These are phyloP conservation scores for Chrysochromulina parva DNA, from an alignment of 78 protist genomes.

Conservation along the genomic window DNA sequence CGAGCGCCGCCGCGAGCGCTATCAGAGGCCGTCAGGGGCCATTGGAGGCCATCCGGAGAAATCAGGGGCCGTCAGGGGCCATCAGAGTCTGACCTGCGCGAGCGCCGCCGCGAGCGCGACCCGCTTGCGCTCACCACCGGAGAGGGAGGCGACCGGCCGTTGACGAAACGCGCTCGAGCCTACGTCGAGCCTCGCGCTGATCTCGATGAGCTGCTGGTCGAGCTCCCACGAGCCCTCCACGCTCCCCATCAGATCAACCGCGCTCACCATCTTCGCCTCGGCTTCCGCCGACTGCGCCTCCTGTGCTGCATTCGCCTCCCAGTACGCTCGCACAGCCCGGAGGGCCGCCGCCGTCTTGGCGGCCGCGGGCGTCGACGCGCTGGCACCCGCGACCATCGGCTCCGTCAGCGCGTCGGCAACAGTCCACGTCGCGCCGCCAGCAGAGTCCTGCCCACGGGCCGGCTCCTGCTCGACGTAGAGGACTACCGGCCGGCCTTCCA, in stretches of 20 bases:
- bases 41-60: too few relatives aligned
- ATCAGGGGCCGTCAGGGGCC: too few relatives aligned
- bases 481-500: not conserved
- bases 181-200: not conserved
- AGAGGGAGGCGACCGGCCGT: not conserved
- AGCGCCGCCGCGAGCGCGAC: not conserved
- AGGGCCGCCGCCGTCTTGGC: not conserved
- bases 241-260: not conserved
- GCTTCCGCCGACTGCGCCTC: not conserved
- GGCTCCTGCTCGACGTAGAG: slow-evolving; percentile 26
- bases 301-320: not conserved
- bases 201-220: not conserved
- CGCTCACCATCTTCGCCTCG: not conserved
- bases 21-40: too few relatives aligned
- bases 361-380: too few relatives aligned
- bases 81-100: too few relatives aligned
- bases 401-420: too few relatives aligned
- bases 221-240: not conserved
- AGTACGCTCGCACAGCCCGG: not conserved
- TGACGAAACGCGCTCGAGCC: not conserved
- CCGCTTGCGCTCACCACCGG: slow-evolving; percentile 46
- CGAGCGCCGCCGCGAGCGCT: too few relatives aligned
- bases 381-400: not conserved
- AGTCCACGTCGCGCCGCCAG: too few relatives aligned
- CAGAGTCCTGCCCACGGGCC: not conserved